These are phyloP conservation scores for Kwoniella dejecticola DNA, from an alignment of 768 basidiomycete species.

Conservation along the genomic window DNA sequence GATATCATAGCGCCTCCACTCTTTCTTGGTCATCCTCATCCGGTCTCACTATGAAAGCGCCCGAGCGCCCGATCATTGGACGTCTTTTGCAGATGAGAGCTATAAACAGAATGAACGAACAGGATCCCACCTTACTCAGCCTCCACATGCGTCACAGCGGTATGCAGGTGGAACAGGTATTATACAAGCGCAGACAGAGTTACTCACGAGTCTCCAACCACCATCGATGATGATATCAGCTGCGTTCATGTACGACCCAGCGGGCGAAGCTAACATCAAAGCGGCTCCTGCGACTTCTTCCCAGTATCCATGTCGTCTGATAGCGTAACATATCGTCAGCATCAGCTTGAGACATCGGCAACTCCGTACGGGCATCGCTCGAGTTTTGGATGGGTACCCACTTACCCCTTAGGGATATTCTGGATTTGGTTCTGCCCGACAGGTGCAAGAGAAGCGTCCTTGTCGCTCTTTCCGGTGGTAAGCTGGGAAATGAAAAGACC, in stretches of 20 bases:
- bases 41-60: no score
- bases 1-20: no score
- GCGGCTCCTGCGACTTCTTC: conserved; percentile 50
- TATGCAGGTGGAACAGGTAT: not conserved
- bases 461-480: conserved; percentile 26
- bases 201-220: conserved; percentile 39
- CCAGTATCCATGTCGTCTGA: conserved; percentile 34
- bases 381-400: no score
- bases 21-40: no score
- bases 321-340: not conserved
- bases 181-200: not conserved
- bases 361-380: no score
- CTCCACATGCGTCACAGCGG: no score
- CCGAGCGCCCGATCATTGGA: conserved; percentile 6
- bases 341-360: no score
- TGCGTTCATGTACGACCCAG: conserved; percentile 46
- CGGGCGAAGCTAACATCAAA: conserved; percentile 45
- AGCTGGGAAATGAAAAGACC: conserved; percentile 35
- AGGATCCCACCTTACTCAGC: no score
- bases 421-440: conserved; percentile 19
- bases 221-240: conserved; percentile 36
- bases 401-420: conserved; percentile 36
- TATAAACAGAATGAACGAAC: not conserved
- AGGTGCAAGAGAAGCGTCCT: conserved; percentile 19
- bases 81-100: conserved; percentile 34